phyloP scores from a whole-genome alignment of 2,329 filamentous ascomycete species.

The Colletotrichum karsti region DNA sequence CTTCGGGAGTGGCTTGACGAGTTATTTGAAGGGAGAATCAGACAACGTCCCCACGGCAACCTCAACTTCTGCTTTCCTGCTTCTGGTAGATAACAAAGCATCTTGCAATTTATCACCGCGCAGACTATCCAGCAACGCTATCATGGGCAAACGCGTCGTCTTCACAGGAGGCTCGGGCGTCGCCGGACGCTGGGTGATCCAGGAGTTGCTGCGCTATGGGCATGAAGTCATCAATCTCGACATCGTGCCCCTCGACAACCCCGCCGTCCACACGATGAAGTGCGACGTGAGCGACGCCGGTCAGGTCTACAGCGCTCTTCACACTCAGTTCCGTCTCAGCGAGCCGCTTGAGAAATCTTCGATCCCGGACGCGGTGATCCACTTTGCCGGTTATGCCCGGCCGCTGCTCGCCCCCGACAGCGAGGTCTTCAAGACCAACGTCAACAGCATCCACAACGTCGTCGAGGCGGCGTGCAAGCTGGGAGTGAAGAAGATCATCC shows the following conservation, averaged over 20 bases:
- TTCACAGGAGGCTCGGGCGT: slow-evolving; percentile 46
- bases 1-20: not conserved
- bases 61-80: too few relatives aligned
- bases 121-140: not conserved
- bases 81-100: not conserved
- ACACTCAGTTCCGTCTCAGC: slow-evolving; percentile 56
- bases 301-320: slow-evolving; percentile 46
- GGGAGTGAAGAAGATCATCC: slow-evolving; percentile 68
- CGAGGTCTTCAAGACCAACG: slow-evolving; percentile 65
- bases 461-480: slow-evolving; percentile 70
- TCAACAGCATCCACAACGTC: slow-evolving; percentile 66
- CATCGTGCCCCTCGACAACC: slow-evolving; percentile 37
- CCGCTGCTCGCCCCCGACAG: slow-evolving; percentile 70
- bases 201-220: slow-evolving; percentile 38
- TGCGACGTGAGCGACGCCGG: slow-evolving; percentile 44
- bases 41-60: not conserved
- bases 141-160: slow-evolving; percentile 36
- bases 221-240: slow-evolving; percentile 47
- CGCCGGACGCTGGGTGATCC: slow-evolving; percentile 43
- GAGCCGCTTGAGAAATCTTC: slow-evolving; percentile 41
- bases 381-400: slow-evolving; percentile 67
- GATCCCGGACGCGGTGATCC: slow-evolving; percentile 68
- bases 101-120: not conserved
- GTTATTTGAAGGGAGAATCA: not conserved
- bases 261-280: slow-evolving; percentile 42